These are phyloP conservation scores for Apiosordaria backusii DNA, from an alignment of 495 filamentous ascomycete species.

Conservation along the genomic window DNA sequence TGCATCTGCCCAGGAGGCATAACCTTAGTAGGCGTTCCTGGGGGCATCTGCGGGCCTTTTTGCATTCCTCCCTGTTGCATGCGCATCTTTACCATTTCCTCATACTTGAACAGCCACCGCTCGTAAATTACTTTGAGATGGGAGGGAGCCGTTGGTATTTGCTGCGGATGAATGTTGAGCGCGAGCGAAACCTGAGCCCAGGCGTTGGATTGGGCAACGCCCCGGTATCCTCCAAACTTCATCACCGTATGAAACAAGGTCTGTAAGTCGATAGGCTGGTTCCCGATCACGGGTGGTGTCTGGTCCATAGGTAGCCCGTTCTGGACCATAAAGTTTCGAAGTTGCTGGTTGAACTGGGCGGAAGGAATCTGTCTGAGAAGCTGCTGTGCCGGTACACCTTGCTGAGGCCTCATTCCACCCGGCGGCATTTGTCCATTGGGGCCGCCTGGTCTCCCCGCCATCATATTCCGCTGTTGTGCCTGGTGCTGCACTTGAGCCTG, in stretches of 20 bases:
- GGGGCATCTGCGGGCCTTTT: conserved; percentile 28
- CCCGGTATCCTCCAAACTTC: conserved; percentile 70
- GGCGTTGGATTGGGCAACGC: conserved; percentile 58
- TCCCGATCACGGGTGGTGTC: conserved; percentile 61
- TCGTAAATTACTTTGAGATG: conserved; percentile 73
- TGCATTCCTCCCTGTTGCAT: conserved; percentile 44
- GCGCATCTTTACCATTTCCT: conserved; percentile 65
- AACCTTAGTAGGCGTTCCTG: conserved; percentile 36
- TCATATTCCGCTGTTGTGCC: conserved; percentile 44
- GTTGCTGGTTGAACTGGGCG: conserved; percentile 70
- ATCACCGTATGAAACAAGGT: conserved; percentile 72
- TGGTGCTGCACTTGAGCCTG: conserved; percentile 34
- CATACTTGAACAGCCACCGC: conserved; percentile 67
- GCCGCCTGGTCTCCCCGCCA: conserved; percentile 44
- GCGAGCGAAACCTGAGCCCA: conserved; percentile 70
- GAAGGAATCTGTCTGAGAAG: conserved; percentile 30
- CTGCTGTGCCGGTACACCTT: conserved; percentile 24
- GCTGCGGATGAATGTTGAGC: conserved; percentile 62
- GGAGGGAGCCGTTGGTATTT: conserved; percentile 59
- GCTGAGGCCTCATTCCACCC: conserved; percentile 41
- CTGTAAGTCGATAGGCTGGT: conserved; percentile 65
- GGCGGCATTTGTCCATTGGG: conserved; percentile 49
- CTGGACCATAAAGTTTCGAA: conserved; percentile 67
- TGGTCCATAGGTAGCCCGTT: conserved; percentile 65
- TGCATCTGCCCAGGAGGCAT: conserved; percentile 45